Percentiles rank a stretch among this genome's conserved stretches.
Conservation (phyloP, 441 rosid species). For the Corymbia citriodora region DNA sequence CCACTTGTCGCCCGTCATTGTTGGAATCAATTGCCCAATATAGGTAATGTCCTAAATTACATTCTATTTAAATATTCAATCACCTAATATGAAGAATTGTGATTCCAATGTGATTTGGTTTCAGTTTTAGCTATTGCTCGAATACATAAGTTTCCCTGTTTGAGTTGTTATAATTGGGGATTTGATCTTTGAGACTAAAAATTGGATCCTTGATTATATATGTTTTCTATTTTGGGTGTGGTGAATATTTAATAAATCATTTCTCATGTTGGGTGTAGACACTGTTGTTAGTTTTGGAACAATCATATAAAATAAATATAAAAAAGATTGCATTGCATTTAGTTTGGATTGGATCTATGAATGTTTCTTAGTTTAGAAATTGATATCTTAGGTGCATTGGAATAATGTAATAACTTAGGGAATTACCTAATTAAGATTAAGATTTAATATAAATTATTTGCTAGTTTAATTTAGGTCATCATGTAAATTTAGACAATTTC, state of each 20-base stretch:
- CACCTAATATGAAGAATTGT: neutral
- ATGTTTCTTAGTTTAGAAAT: neutral
- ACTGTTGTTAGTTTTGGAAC: neutral
- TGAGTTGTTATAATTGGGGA: neutral
- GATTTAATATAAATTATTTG: neutral
- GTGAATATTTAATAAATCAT: neutral
- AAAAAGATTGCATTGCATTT: neutral
- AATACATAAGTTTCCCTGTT: neutral
- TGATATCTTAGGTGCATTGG: neutral
- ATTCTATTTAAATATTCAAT: fast-evolving
- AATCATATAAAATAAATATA: neutral
- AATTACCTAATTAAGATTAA: neutral
- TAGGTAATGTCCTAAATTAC: neutral
- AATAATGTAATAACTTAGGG: neutral
- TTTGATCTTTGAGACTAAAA: neutral
- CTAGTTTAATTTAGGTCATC: neutral
- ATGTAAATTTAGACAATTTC: neutral
- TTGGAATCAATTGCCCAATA: neutral
- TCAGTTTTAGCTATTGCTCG: neutral
- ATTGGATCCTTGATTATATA: neutral
- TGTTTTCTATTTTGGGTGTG: neutral
- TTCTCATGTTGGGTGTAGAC: neutral
- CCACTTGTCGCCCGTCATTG: neutral
- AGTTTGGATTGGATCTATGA: neutral
- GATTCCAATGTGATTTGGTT: fast-evolving